Base-by-base conservation (phyloP, 768 basidiomycete species). In the Podaxis rugospora region DNA sequence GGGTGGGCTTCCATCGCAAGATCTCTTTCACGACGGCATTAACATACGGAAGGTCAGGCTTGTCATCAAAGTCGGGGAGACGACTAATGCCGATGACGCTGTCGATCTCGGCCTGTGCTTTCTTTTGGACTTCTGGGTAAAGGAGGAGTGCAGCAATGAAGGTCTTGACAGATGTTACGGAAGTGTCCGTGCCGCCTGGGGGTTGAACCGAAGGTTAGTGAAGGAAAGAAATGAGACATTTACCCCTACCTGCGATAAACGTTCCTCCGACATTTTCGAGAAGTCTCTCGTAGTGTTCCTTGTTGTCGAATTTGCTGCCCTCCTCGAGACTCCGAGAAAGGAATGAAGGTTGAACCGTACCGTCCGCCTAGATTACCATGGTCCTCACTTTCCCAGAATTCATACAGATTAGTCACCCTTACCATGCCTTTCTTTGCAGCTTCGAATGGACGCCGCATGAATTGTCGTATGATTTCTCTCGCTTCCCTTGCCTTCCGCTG, bases 401-500 rank as follows among this genome's bases (percentile, higher is more conserved):
- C 6, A n/a, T n/a, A 10, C 46, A 23, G 23, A n/a, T 47, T 9
- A 6, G 46, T n/a, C 39, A 9, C 14, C 10, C 66, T 64, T 49
- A 67, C 68, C 51, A 67, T 62, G 14, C 53, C 28, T 23, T 60
- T 69, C 46, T 67, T 56, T 3, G 62, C 61, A 18, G 63, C 62
- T 1, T 42, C 46, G 39, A 68, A 80, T 0, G 79, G 78, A 35
- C 66, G 62, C 11, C 74, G 68, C 23, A 72, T 62, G 72, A 79
- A 74, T 7, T 70, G 66, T 5, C 66, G 42, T 9, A 73, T 67
- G 13, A 68, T 62, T 42, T 65, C 64, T 16, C 70, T 70, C 82
- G 82, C 84, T 3, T 63, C 61, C 3, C 36, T 66, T 0, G 83
- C 83, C 53, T 81, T 77, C 16, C 71, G 72, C 66, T 80, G 75